Evolutionary conservation across 768 basidiomycete species (phyloP).

Genomic region (Pisolithus albus): DNA sequence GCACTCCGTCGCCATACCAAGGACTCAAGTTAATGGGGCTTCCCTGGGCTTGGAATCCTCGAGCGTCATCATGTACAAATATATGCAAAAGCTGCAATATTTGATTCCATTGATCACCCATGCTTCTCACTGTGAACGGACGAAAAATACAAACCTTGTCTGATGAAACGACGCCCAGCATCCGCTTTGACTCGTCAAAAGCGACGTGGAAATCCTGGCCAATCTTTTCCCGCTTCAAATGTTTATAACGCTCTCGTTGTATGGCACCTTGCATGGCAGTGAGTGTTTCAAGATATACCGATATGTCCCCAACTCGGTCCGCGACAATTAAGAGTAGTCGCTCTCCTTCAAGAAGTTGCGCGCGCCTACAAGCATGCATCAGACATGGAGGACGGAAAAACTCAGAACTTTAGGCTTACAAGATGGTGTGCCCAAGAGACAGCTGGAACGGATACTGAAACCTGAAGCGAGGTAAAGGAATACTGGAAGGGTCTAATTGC

Average conservation of each 20-base stretch:
- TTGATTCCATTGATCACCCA: background rate
- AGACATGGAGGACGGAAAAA: background rate
- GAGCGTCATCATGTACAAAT: slow-evolving; percentile 42
- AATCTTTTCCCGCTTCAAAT: slow-evolving; percentile 34
- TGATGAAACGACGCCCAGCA: slow-evolving; percentile 35
- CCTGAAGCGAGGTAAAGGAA: slow-evolving; percentile 3
- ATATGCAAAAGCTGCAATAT: slow-evolving; percentile 35
- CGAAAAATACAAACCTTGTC: slow-evolving; percentile 27
- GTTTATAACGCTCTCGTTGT: slow-evolving; percentile 14
- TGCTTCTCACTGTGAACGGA: background rate
- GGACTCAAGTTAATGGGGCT: slow-evolving; percentile 32
- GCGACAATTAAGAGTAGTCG: slow-evolving; percentile 33
- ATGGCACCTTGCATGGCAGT: slow-evolving; percentile 26
- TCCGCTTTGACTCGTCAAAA: slow-evolving; percentile 41
- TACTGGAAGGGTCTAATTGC: slow-evolving; percentile 1
- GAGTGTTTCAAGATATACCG: slow-evolving; percentile 30
- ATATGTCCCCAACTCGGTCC: slow-evolving; percentile 21
- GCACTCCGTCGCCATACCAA: slow-evolving; percentile 35
- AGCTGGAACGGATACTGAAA: background rate
- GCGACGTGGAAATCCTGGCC: slow-evolving; percentile 33
- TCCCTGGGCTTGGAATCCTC: slow-evolving; percentile 33
- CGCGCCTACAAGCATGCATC: slow-evolving; percentile 14
- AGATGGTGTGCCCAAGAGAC: background rate
- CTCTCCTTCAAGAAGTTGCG: slow-evolving; percentile 31
- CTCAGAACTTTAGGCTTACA: background rate